phyloP scores from a whole-genome alignment of 768 basidiomycete genomes.

The Collybia mongolica region DNA sequence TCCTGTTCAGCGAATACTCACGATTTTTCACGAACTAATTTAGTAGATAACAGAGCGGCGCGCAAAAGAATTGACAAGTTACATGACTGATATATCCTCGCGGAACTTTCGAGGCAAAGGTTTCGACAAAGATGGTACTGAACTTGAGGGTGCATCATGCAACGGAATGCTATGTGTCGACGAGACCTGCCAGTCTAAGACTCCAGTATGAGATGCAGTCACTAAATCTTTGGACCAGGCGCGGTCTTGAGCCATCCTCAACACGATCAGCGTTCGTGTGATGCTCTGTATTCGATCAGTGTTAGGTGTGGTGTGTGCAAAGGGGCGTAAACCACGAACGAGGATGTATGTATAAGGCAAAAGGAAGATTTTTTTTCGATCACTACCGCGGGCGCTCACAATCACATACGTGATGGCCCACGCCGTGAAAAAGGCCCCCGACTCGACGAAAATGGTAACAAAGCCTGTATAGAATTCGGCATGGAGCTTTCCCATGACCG shows the following conservation, averaged over 20 bases:
- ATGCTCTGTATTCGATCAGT: slow-evolving; percentile 15
- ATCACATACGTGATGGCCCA: slow-evolving; percentile 19
- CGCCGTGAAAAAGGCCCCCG: slow-evolving; percentile 19
- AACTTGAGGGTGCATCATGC: slow-evolving; percentile 18
- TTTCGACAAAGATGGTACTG: slow-evolving; percentile 5
- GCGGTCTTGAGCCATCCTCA: slow-evolving; percentile 38
- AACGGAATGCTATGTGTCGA: slow-evolving; percentile 32
- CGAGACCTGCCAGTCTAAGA: slow-evolving; percentile 38
- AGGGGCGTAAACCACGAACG: slow-evolving; percentile 6
- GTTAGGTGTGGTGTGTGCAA: neutral
- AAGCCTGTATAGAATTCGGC: slow-evolving; percentile 20
- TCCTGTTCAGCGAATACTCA: no score
- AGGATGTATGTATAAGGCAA: slow-evolving; percentile 17
- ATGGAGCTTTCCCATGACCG: slow-evolving; percentile 17
- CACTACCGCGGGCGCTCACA: slow-evolving; percentile 10
- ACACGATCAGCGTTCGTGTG: slow-evolving; percentile 36
- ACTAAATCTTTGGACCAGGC: slow-evolving; percentile 38
- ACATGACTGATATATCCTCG: neutral
- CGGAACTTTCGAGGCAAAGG: slow-evolving; percentile 12
- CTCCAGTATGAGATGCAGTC: slow-evolving; percentile 25
- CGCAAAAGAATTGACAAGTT: no score
- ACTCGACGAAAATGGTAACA: slow-evolving; percentile 19
- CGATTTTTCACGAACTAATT: no score
- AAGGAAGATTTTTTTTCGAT: slow-evolving; percentile 9
- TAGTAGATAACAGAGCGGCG: no score